phyloP scores from a whole-genome alignment of 768 basidiomycete species.

The Boletus rubroflammeus region DNA sequence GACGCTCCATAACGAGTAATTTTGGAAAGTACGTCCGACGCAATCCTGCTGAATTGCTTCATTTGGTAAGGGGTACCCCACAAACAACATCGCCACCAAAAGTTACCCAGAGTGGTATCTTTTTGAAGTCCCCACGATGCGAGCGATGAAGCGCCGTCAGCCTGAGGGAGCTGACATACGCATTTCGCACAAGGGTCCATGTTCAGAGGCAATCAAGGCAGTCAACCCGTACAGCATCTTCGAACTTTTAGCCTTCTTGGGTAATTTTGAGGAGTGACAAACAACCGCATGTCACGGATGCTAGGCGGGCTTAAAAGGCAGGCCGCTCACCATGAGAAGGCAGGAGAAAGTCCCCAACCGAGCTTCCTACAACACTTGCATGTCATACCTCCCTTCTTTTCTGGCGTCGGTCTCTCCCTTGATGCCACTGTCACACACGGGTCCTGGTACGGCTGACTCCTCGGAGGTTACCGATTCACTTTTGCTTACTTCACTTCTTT shows the following conservation, averaged over 20 bases:
- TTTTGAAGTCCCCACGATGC: not conserved
- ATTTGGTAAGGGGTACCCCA: constrained; percentile 11
- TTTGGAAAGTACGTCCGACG: constrained; percentile 8
- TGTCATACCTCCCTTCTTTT: constrained; percentile 1
- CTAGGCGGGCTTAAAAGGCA: constrained; percentile 25
- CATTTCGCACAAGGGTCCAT: constrained; percentile 28
- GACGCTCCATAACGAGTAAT: constrained; percentile 21
- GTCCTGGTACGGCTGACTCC: constrained; percentile 2
- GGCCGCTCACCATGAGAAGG: constrained; percentile 11
- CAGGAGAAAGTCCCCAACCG: constrained; percentile 9
- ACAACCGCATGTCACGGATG: constrained; percentile 15
- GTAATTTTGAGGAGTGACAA: constrained; percentile 24
- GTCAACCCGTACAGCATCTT: constrained; percentile 20
- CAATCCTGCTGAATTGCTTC: constrained; percentile 22
- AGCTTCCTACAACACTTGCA: not conserved
- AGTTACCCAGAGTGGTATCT: constrained; percentile 26
- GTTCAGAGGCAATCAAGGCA: constrained; percentile 24
- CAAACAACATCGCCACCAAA: constrained; percentile 17
- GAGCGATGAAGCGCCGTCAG: not conserved
- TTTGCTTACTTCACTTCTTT: constrained; percentile 15
- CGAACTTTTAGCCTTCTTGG: constrained; percentile 18
- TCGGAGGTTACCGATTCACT: constrained; percentile 16
- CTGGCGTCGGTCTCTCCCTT: not conserved
- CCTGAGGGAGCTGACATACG: constrained; percentile 27
- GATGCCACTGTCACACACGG: not conserved